Percentiles rank a stretch among this genome's conserved stretches.
Conservation (phyloP, 441 rosid genomes). For the Isatis lusitanica region DNA sequence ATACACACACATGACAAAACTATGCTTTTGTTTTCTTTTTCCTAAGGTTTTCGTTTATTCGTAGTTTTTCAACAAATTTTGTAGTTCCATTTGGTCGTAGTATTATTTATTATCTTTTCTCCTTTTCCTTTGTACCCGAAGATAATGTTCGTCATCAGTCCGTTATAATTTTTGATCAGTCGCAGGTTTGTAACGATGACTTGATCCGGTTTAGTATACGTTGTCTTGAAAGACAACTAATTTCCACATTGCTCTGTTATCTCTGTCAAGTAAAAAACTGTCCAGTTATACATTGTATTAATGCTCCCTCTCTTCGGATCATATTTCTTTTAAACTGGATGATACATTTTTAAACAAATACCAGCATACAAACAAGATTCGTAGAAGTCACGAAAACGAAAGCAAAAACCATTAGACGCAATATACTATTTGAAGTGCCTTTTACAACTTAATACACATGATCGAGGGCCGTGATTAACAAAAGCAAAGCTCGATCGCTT, state of each 20-base stretch:
- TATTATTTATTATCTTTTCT: not conserved
- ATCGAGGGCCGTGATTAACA: not conserved
- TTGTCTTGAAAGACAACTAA: no score
- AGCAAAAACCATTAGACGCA: not conserved
- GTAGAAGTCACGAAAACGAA: not conserved
- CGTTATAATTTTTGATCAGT: not conserved
- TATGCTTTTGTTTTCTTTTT: slow-evolving; percentile 4
- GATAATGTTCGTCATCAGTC: not conserved
- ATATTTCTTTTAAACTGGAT: not conserved
- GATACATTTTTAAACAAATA: not conserved
- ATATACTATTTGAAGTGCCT: not conserved
- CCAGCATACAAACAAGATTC: not conserved
- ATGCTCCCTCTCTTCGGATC: no score
- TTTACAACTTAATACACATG: slow-evolving; percentile 12
- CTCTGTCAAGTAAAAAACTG: no score
- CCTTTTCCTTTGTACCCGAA: not conserved
- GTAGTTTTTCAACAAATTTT: slow-evolving; percentile 18
- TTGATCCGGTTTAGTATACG: no score
- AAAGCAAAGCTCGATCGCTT: slow-evolving; percentile 13
- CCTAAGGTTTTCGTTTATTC: slow-evolving; percentile 6
- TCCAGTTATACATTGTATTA: no score
- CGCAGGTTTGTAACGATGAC: no score
- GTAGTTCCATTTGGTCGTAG: slow-evolving; percentile 26
- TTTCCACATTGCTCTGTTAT: no score
- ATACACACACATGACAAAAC: slow-evolving; percentile 10